Conservation (phyloP, 768 basidiomycete genomes). For the Collybia mongolica region DNA sequence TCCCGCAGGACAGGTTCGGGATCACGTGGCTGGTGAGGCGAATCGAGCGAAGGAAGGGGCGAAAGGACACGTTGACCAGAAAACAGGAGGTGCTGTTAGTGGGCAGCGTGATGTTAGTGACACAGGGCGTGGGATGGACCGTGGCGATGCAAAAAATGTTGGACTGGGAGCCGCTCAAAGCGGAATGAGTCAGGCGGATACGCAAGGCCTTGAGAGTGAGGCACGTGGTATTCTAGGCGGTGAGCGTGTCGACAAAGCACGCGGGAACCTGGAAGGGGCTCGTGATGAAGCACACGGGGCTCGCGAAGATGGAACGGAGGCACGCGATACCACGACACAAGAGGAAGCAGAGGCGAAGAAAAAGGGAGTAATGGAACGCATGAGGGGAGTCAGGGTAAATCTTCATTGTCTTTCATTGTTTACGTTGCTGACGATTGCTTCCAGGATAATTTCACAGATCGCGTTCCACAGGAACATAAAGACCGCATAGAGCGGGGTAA, state of each 20-base stretch:
- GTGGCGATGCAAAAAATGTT: neutral
- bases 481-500: conserved; percentile 57
- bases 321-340: neutral
- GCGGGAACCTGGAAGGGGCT: conserved; percentile 5
- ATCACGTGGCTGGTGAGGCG: conserved; percentile 16
- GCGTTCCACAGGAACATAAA: conserved; percentile 69
- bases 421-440: neutral
- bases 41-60: conserved; percentile 9
- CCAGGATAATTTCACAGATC: conserved; percentile 38
- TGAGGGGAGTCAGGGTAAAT: conserved; percentile 37
- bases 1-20: conserved; percentile 22
- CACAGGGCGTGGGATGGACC: neutral
- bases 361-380: conserved; percentile 28
- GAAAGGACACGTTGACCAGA: neutral
- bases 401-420: conserved; percentile 28
- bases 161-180: neutral
- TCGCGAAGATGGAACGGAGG: neutral
- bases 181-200: conserved; percentile 4
- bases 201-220: conserved; percentile 2
- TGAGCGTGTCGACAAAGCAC: conserved; percentile 6
- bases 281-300: conserved; percentile 15
- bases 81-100: conserved; percentile 5
- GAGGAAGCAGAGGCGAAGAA: conserved; percentile 29
- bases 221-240: conserved; percentile 6
- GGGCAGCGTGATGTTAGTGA: conserved; percentile 1